Base-by-base conservation (phyloP, 2,329 filamentous ascomycete species). In the Clarireedia monteithiana region DNA sequence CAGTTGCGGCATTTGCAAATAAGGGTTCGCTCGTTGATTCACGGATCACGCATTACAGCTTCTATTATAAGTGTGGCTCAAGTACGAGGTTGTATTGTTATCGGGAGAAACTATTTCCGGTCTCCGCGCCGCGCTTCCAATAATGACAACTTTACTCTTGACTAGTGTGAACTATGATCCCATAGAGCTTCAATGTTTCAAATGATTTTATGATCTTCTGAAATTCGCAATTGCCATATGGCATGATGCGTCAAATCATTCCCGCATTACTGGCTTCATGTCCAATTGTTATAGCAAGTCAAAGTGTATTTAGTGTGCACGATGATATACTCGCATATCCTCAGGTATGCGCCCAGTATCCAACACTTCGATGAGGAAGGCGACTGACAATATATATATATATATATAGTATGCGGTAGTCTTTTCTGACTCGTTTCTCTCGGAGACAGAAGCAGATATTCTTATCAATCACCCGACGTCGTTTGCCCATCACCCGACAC, bases 291-390 rank as follows among this genome's bases (percentile, higher is more conserved):
- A 70, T 78, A 57, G 79, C 77, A 48, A 79, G 71, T 64, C 78
- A 80, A 64, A 78, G 78, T 62, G 72, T 77, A 20, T 89, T 89
- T 74, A 88, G 82, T 68, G 83, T 89, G 15, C 79, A 86, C 62
- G 85, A 89, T 70, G 86, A 89, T 67, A 69, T 89, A 27, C 76
- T 89, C 53, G 86, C 85, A 15, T 88, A 81, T 69, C 86, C 86
- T 17, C 84, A 87, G 73, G 84, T 86, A 75, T 58, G 44, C 50
- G 46, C 51, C 30, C 39, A 23, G 23, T 23, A 17, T 34, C 15
- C 20, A 24, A 17, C 52, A 10, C n/a, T 5, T 15, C 30, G 27
- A 24, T 26, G 7, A 48, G n/a, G 14, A 34, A 20, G 30, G 17
- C 15, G 56, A 44, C 62, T 65, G 60, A 67, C 56, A 59, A 51